Base-by-base conservation (phyloP, 2,329 filamentous ascomycete species). In the Pseudogymnoascus sp. region DNA sequence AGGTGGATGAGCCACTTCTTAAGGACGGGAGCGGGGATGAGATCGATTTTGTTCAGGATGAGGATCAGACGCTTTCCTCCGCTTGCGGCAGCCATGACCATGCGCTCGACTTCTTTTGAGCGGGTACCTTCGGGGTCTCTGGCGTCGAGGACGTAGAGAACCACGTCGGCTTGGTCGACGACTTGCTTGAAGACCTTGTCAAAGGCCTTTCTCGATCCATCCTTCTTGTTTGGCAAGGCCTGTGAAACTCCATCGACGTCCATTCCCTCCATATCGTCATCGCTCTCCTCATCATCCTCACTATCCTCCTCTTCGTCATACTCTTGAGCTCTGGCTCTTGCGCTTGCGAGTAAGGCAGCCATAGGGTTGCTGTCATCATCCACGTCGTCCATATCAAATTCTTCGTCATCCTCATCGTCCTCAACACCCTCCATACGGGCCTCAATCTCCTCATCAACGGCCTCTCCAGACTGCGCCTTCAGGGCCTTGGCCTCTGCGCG, bases 141-240 rank as follows among this genome's bases (percentile, higher is more conserved):
- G 60, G 93, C 92, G 71, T 97, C 92, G 62, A 97, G 84, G 59
- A 97, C 91, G 75, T 97, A 97, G 60, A 97, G 84, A 36, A 97
- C 82, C 29, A 97, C 92, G 72, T 97, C 92, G 58, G 92, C 89
- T 65, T 89, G 84, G 64, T 95, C 90, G 35, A 96, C 86, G 13
- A 97, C 92, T 71, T 90, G 84, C 79, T 96, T 96, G 82, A 96
- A 97, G 68, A 95, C 86, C 79, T 96, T 96, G 81, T 96, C 92
- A 75, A 93, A 96, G 61, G 91, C 90, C 75, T 87, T 90, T 70
- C 92, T 84, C 60, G 92, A 96, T 54, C 81, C 82, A 64, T 88
- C 85, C 69, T 73, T 75, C 63, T 67, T 68, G 2, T 83, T 81
- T 5, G 82, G 80, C 59, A 81, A 76, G 13, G 78, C 79, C 63